Percentiles rank a stretch among this genome's conserved stretches.
phyloP scores from a whole-genome alignment of 768 basidiomycete genomes.

The Suillus luteus region DNA sequence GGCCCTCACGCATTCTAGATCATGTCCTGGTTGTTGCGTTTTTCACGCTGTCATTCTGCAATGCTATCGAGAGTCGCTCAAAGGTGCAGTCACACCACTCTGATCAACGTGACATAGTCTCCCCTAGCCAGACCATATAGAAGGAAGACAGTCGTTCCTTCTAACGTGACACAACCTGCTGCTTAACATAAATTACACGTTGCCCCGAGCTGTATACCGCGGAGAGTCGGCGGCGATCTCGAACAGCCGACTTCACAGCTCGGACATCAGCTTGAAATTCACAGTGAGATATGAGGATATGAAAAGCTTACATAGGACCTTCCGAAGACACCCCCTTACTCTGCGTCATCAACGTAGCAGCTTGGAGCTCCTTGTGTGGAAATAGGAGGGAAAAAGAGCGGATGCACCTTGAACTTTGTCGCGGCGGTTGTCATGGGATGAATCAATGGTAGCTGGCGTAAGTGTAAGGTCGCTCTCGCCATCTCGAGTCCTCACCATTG shows the following conservation, averaged over 20 bases:
- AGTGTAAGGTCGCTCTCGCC: background rate
- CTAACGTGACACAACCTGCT: background rate
- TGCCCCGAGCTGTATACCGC: background rate
- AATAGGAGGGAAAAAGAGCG: background rate
- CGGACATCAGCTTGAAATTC: too few relatives aligned
- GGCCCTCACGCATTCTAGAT: background rate
- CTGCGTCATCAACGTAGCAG: conserved; percentile 71
- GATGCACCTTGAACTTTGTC: background rate
- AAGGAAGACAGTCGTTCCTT: too few relatives aligned
- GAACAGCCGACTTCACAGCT: background rate
- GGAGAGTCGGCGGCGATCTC: background rate
- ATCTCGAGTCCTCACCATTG: background rate
- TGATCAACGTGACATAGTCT: too few relatives aligned
- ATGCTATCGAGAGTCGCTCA: background rate
- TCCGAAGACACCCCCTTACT: conserved; percentile 43
- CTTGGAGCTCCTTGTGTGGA: conserved; percentile 73
- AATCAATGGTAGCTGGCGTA: background rate
- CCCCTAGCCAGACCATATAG: too few relatives aligned
- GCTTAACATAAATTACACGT: background rate
- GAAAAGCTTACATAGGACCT: background rate
- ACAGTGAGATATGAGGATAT: background rate
- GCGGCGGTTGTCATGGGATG: background rate
- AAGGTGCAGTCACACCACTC: background rate
- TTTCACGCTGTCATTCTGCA: background rate
- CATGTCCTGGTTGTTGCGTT: background rate